Base-by-base conservation (phyloP, 1,284 basidiomycete genomes). In the Naganishia cerealis region DNA sequence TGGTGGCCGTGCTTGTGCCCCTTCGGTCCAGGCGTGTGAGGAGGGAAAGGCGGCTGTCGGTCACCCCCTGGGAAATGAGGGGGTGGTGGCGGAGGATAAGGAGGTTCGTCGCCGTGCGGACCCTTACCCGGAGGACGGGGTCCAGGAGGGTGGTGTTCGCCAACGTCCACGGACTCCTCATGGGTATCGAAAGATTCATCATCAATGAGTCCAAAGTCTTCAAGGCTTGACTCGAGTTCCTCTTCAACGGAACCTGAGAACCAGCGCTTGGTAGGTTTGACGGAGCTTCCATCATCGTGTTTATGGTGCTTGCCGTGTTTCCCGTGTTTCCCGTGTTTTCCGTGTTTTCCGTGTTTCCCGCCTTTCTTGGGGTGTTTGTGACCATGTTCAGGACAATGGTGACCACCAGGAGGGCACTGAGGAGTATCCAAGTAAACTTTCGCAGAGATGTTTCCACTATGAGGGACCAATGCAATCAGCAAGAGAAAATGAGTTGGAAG, bases 391-490 rank as follows among this genome's bases (percentile, higher is more conserved):
- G 46, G 43, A 38, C 59, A 38, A 26, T 33, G 24, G 12, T 63
- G 65, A 46, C 42, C 54, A 26, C 42, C 56, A 59, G 50, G 58
- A 18, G 53, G 59, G 52, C 48, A 66, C 18, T 63, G 56, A 43
- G 42, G 55, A 33, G 61, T n/a, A 7, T 66, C 59, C 15, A 66
- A 54, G 1, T 48, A 63, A 24, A 66, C 55, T 42, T 70, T 67
- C 38, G 65, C 68, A 24, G 56, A 54, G 43, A 56, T 63, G 55
- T 63, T 63, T 5, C 61, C 61, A 2, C 61, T 63, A 18, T 15
- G 12, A 40, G 7, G n/a, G 42, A 29, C 12, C 29, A 7, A 21
- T n/a, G 9, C 33, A 13, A 26, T 40, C 40, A 43, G 3, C 52
- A 18, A 24, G 29, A 10, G 26, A 12, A 18, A 12, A n/a, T 24